Evolutionary conservation across 257 asterid species (phyloP).

Genomic region (Solanum rostratum): DNA sequence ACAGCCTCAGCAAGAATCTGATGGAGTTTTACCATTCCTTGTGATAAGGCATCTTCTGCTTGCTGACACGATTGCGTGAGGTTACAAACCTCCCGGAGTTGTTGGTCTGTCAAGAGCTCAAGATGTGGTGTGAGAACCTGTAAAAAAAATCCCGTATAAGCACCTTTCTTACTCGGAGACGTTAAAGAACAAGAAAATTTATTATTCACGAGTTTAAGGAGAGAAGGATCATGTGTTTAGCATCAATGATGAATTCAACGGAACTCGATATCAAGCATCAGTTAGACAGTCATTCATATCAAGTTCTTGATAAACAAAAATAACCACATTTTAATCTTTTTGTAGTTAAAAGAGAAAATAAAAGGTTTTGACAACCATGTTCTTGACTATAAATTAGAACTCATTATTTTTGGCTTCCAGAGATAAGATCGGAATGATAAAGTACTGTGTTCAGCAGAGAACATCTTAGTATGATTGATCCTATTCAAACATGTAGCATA

Average conservation of each 20-base stretch:
- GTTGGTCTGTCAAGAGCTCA: conserved; percentile 51
- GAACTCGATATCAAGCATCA: neutral
- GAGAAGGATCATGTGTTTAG: neutral
- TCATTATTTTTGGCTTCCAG: neutral
- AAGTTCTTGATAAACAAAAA: neutral
- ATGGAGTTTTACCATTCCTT: conserved; percentile 76
- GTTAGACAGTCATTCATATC: neutral
- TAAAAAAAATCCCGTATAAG: neutral
- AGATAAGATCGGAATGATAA: neutral
- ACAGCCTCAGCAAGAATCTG: conserved; percentile 42
- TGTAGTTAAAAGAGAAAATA: too few species aligned
- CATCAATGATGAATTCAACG: neutral
- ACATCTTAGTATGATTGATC: neutral
- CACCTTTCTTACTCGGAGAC: neutral
- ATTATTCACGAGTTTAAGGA: neutral
- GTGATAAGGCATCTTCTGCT: conserved; percentile 83
- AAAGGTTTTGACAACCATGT: neutral
- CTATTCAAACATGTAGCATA: neutral
- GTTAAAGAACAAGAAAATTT: neutral
- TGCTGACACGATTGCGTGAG: conserved; percentile 75
- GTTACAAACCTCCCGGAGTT: conserved; percentile 23
- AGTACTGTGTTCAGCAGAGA: neutral
- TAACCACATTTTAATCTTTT: neutral
- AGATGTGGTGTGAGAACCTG: conserved; percentile 68
- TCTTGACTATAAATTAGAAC: neutral